Evolutionary conservation across 2,329 filamentous ascomycete species (phyloP), one percentile per base, ranked within the genome.

Genomic region (Penicillium sp.): DNA sequence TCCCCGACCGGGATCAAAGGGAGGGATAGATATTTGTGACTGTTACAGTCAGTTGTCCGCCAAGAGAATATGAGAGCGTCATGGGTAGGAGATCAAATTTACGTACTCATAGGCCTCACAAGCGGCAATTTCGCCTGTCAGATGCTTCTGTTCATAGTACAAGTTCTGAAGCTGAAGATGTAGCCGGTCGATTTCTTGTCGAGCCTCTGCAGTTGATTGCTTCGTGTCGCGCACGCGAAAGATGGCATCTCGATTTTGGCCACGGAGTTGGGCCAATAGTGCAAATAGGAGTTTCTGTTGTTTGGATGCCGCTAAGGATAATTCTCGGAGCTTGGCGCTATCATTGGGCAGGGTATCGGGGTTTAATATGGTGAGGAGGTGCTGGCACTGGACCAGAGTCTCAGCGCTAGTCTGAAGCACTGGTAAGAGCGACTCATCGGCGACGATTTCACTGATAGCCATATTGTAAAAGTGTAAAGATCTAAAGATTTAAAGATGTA

Each of bases 121-220:
- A 9, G 90, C 91, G 0, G 84, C 80, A 58, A 99, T 97, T 75
- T 99, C 94, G 46, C 90, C 90, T 61, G 89, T 86, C 52, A 99
- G 78, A 73, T 97, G 91, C 52, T 90, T 82, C 77, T 97, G 92
- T 74, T 99, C 93, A 70, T 99, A 99, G 73, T 94, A 95, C 8
- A 99, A 78, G 69, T 99, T 99, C 75, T 97, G 93, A 53, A 99
- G 81, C 69, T 96, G 90, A 36, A 99, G 81, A 71, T 97, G 92
- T 58, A 99, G 80, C 47, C 88, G 85, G 71, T 99, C 94, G 61
- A 97, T 91, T 75, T 96, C 91, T 67, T 93, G 89, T 46, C 92
- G 86, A 46, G 89, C 89, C 73, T 96, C 91, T 30, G 90, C 88
- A 0, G 94, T 97, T 64, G 85, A 80, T 50, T 88, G 81, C 73